Evolutionary conservation across 805 yeast species (phyloP), one percentile per base, ranked within the genome.

Genomic region (Saccharomyces jurei): DNA sequence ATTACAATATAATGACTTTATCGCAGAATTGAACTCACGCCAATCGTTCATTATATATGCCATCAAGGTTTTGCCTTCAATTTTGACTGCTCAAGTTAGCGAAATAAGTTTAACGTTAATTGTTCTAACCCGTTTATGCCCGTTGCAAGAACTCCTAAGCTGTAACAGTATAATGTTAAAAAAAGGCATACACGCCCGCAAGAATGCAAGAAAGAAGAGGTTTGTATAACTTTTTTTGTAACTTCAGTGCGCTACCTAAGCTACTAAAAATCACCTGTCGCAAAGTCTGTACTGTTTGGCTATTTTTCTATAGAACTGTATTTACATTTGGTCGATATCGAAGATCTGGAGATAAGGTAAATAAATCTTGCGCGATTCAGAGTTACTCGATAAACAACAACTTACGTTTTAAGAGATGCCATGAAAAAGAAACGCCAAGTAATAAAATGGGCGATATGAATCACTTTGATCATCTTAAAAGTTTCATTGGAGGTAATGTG

Each of bases 401-500:
- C 44, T 17, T n/a, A 17, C 2, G 25, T 17, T 36, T 36, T 11
- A 36, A 8, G 6, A 17, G 17, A 17, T 17, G 44, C 25, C 44
- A 36, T 36, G 11, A 17, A 8, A 36, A 36, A 36, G 25, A 36
- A 36, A 17, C 41, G 11, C 44, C 44, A 21, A 36, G 8, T 21
- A 36, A 4, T 21, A 36, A 17, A 36, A 36, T 36, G 44, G 44
- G 25, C 10, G 17, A 11, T 17, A 49, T 54, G 56, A 10, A 49
- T 71, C 13, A 58, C 56, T 30, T 54, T 63, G 54, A 52, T 53
- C 9, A 53, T 47, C 48, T 60, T 63, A 30, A 36, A n/a, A 36
- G 44, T 36, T 66, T 70, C 49, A 50, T 69, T 10, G 73, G 72
- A 2, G 63, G 71, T 22, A 66, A 66, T 48, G 63, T 84, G 17